A percentile compares a stretch with the other conserved stretches of the same genome.
These are phyloP conservation scores for Tetrastigma voinierianum DNA, from an alignment of 164 flowering plant species.

Conservation along the genomic window DNA sequence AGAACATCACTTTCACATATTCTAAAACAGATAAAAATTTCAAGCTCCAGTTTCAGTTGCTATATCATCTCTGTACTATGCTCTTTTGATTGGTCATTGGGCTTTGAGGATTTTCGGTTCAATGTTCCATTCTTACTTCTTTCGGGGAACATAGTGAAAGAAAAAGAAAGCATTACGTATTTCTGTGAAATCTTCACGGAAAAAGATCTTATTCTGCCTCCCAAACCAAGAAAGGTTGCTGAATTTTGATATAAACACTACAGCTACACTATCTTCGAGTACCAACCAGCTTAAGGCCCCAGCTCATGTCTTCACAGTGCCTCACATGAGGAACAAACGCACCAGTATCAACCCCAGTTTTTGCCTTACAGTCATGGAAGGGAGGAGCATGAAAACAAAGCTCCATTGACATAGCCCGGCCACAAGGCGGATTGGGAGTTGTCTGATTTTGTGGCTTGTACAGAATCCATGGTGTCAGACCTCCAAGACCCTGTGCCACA, in stretches of 20 bases:
- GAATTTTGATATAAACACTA: neutral
- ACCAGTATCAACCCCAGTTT: slow-evolving; percentile 59
- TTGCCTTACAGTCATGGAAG: slow-evolving; percentile 68
- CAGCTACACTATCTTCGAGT: slow-evolving; percentile 12
- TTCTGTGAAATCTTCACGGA: no score
- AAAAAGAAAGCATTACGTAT: no score
- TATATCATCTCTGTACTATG: no score
- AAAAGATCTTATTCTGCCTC: no score
- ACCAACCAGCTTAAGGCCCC: slow-evolving; percentile 79
- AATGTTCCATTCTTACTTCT: no score
- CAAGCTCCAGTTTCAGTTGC: no score
- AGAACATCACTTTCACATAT: no score
- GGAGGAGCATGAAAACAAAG: slow-evolving; percentile 94
- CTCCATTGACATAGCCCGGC: slow-evolving; percentile 71
- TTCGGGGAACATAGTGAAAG: no score
- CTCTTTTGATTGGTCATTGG: no score
- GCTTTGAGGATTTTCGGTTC: no score
- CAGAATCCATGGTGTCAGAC: slow-evolving; percentile 84
- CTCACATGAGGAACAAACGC: slow-evolving; percentile 65
- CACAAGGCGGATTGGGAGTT: slow-evolving; percentile 69
- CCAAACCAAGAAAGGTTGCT: no score
- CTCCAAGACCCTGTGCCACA: slow-evolving; percentile 89
- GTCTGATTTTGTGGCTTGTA: slow-evolving; percentile 62
- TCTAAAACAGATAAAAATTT: no score
- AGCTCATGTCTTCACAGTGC: slow-evolving; percentile 79